Evolutionary conservation across 805 yeast genomes (phyloP).

Genomic region (Zygotorulaspora chibaensis): DNA sequence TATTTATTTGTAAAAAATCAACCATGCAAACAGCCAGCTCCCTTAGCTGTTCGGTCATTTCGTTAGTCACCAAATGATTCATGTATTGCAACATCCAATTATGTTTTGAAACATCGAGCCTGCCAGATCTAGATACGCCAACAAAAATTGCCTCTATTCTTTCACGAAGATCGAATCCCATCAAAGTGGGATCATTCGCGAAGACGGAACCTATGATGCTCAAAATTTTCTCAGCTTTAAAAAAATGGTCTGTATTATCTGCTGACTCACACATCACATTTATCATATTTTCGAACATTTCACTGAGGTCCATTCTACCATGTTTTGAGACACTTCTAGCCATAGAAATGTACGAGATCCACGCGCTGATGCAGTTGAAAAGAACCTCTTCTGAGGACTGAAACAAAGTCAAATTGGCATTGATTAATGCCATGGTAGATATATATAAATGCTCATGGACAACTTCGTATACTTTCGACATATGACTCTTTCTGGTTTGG

Average conservation of each 20-base stretch:
- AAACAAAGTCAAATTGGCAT: slow-evolving; percentile 20
- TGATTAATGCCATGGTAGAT: slow-evolving; percentile 32
- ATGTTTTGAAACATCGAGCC: slow-evolving; percentile 21
- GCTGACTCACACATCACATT: slow-evolving; percentile 30
- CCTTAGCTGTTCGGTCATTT: slow-evolving; percentile 30
- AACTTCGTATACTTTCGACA: slow-evolving; percentile 28
- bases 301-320: slow-evolving; percentile 31
- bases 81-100: slow-evolving; percentile 35
- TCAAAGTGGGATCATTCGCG: slow-evolving; percentile 28
- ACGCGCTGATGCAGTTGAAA: slow-evolving; percentile 28
- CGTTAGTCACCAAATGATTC: slow-evolving; percentile 32
- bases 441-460: slow-evolving; percentile 34
- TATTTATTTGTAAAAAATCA: slow-evolving; percentile 32
- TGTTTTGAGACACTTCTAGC: slow-evolving; percentile 26
- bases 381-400: slow-evolving; percentile 11
- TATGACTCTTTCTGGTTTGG: slow-evolving; percentile 26
- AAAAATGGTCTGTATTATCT: slow-evolving; percentile 24
- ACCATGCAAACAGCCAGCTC: slow-evolving; percentile 33
- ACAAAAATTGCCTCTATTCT: slow-evolving; percentile 31
- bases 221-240: slow-evolving; percentile 26
- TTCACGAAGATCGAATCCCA: slow-evolving; percentile 31
- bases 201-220: slow-evolving; percentile 29
- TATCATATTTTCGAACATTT: slow-evolving; percentile 28
- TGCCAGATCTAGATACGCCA: slow-evolving; percentile 27
- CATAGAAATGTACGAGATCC: slow-evolving; percentile 33